These are phyloP conservation scores for Phytophthora tubulina DNA, from an alignment of 352 stramenopile species.

Conservation along the genomic window DNA sequence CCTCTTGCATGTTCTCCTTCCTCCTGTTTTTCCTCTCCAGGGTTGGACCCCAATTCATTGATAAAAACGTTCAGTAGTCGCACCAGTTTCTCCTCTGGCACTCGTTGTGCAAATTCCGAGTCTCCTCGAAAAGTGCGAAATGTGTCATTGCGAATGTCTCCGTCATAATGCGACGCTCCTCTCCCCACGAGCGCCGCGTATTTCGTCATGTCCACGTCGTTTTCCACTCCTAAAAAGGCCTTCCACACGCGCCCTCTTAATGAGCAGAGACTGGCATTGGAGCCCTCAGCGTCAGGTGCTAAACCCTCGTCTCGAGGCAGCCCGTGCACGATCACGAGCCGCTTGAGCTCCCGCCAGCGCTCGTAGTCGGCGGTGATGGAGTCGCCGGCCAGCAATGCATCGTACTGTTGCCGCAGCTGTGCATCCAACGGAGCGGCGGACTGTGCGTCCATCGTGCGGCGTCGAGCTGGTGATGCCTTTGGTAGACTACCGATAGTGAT, in stretches of 20 bases:
- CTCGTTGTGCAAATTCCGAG: slow-evolving; percentile 86
- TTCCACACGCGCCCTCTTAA: slow-evolving; percentile 92
- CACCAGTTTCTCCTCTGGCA: slow-evolving; percentile 92
- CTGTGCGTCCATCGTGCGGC: slow-evolving; percentile 9
- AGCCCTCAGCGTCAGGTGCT: slow-evolving; percentile 5
- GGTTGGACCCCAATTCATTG: slow-evolving; percentile 72
- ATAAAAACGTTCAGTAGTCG: slow-evolving; percentile 94
- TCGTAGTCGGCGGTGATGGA: slow-evolving; percentile 75
- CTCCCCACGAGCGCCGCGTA: slow-evolving; percentile 79
- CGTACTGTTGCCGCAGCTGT: slow-evolving; percentile 35
- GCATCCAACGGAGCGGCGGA: neutral
- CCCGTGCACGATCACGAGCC: slow-evolving; percentile 83
- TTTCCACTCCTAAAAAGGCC: slow-evolving; percentile 82
- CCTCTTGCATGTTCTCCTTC: slow-evolving; percentile 28
- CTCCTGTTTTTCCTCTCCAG: slow-evolving; percentile 28
- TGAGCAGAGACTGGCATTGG: slow-evolving; percentile 51
- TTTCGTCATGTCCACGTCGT: slow-evolving; percentile 59
- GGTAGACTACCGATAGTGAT: no score
- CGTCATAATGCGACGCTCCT: slow-evolving; percentile 85
- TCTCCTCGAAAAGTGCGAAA: slow-evolving; percentile 93
- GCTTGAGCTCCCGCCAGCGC: slow-evolving; percentile 85
- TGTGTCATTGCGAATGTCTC: slow-evolving; percentile 93
- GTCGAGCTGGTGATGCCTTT: neutral
- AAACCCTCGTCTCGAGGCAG: slow-evolving; percentile 61
- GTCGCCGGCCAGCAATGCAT: slow-evolving; percentile 33